phyloP scores from a whole-genome alignment of 148 eudicot genomes.

The Polygonum maritimum region DNA sequence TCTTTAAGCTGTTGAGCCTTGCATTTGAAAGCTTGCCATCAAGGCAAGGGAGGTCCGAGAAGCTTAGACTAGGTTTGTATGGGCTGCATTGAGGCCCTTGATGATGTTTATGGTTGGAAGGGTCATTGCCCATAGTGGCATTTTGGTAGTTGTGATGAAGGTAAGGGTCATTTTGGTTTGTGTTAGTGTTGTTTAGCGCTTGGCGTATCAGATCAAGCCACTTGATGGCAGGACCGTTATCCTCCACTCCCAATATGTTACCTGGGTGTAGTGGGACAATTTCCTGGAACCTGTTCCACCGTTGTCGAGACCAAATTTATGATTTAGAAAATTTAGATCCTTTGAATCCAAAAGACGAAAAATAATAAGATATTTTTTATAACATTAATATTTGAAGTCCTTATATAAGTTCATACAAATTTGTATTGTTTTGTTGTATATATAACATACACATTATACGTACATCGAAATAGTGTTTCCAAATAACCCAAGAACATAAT shows the following conservation, averaged over 20 bases:
- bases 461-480: too few relatives aligned
- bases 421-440: too few relatives aligned
- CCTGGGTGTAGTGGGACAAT: conserved; percentile 70
- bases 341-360: too few relatives aligned
- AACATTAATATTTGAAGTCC: too few relatives aligned
- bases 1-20: conserved; percentile 14
- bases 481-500: too few relatives aligned
- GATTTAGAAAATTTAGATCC: background rate
- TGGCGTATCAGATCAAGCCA: conserved; percentile 50
- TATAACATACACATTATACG: too few relatives aligned
- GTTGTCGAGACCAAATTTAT: background rate
- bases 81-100: background rate
- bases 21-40: conserved; percentile 24
- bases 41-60: conserved; percentile 29
- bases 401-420: too few relatives aligned
- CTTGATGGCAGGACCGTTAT: conserved; percentile 46
- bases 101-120: conserved; percentile 2
- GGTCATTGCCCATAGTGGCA: background rate
- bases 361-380: too few relatives aligned
- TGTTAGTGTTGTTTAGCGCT: conserved; percentile 21
- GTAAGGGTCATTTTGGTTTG: conserved; percentile 7
- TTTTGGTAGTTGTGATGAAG: conserved; percentile 8
- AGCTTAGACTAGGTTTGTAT: conserved; percentile 29
- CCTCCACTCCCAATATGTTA: conserved; percentile 57
- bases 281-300: conserved; percentile 54